Conservation (phyloP, 2,329 filamentous ascomycete genomes). For the Nigrospora osmanthi region DNA sequence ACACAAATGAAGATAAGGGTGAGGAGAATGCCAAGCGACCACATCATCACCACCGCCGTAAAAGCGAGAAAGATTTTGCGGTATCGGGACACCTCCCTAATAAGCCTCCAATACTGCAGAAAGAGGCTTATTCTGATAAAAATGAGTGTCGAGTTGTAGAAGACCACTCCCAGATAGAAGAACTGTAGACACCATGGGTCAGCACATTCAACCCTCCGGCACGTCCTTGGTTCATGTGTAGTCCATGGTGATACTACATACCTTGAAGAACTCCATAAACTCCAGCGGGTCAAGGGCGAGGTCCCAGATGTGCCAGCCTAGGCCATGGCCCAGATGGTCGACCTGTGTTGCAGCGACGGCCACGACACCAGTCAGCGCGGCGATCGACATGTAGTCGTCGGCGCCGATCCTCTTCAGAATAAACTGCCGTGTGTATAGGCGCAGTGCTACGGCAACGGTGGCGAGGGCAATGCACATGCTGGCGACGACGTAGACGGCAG, state of each 20-base stretch:
- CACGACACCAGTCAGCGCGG: neutral
- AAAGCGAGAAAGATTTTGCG: slow-evolving; percentile 7
- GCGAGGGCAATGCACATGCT: neutral
- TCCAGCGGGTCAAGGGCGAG: neutral
- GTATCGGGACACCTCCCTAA: slow-evolving; percentile 12
- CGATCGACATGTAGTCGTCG: slow-evolving; percentile 1
- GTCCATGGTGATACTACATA: neutral
- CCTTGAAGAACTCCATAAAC: slow-evolving; percentile 1
- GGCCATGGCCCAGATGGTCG: neutral
- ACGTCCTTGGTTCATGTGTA: too few relatives aligned
- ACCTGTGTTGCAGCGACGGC: neutral
- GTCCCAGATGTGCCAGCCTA: slow-evolving; percentile 1
- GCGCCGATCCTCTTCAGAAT: neutral
- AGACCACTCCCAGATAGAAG: slow-evolving; percentile 10
- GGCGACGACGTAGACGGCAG: neutral
- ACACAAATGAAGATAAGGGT: slow-evolving; percentile 10
- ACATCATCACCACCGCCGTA: slow-evolving; percentile 8
- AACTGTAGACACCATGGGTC: slow-evolving; percentile 3
- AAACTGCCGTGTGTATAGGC: slow-evolving; percentile 1
- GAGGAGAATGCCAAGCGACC: slow-evolving; percentile 11
- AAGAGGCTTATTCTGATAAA: slow-evolving; percentile 13
- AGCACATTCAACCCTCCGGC: too few relatives aligned
- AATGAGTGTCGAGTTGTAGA: slow-evolving; percentile 10
- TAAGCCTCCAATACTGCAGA: slow-evolving; percentile 14
- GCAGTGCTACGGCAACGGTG: neutral